Percentiles rank a stretch among this genome's conserved stretches.
These are phyloP conservation scores for Phytophthora litchii DNA, from an alignment of 352 stramenopile species.

Conservation along the genomic window DNA sequence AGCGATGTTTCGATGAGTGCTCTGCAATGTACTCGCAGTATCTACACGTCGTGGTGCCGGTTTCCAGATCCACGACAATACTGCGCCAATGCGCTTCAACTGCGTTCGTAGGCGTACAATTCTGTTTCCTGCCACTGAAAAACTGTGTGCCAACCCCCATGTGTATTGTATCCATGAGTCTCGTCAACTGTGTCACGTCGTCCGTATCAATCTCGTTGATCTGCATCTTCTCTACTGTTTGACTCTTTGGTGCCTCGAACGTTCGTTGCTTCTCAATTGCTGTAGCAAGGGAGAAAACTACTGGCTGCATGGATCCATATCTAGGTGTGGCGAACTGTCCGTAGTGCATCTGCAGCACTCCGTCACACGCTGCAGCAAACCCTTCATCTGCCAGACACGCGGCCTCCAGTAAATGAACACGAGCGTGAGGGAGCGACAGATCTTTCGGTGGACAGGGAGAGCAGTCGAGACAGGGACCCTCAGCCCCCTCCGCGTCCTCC, in stretches of 20 bases:
- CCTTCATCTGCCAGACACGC: slow-evolving; percentile 18
- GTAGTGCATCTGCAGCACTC: slow-evolving; percentile 34
- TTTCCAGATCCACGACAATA: slow-evolving; percentile 22
- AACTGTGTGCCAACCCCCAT: slow-evolving; percentile 34
- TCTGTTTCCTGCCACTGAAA: slow-evolving; percentile 34
- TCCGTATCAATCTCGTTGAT: slow-evolving; percentile 19
- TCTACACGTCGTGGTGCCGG: slow-evolving; percentile 10
- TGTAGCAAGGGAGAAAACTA: slow-evolving; percentile 24
- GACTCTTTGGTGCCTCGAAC: background rate
- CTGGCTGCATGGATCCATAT: slow-evolving; percentile 31
- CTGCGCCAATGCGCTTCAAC: slow-evolving; percentile 36
- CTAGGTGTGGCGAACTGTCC: slow-evolving; percentile 19
- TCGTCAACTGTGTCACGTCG: slow-evolving; percentile 20
- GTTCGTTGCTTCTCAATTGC: slow-evolving; percentile 18
- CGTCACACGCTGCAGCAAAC: slow-evolving; percentile 10
- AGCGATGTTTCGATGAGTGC: slow-evolving; percentile 22
- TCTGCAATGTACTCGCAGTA: slow-evolving; percentile 24
- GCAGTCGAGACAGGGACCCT: slow-evolving; percentile 19
- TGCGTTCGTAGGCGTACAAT: slow-evolving; percentile 20
- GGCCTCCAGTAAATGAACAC: slow-evolving; percentile 27
- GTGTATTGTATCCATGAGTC: slow-evolving; percentile 27
- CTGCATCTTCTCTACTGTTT: background rate
- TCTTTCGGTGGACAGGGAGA: slow-evolving; percentile 15
- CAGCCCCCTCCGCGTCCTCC: slow-evolving; percentile 19
- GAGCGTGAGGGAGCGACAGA: slow-evolving; percentile 24